Conservation (phyloP, 2,329 filamentous ascomycete species). For the Aspergillus ibericus region DNA sequence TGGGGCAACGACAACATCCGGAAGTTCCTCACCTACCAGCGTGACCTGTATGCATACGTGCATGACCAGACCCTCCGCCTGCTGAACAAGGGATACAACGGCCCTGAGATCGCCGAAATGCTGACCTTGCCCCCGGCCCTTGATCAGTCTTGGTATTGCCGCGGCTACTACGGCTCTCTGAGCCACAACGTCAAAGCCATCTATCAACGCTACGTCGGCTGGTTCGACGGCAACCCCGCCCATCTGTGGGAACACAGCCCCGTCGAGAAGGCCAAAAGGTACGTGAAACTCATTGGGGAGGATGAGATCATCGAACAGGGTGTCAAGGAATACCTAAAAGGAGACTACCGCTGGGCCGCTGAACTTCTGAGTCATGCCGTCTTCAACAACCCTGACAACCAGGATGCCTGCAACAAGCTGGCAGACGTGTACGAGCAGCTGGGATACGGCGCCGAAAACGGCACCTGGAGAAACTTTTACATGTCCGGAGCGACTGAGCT, state of each 20-base stretch:
- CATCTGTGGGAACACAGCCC: conserved; percentile 40
- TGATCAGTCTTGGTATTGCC: conserved; percentile 27
- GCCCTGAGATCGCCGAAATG: conserved; percentile 40
- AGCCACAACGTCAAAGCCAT: conserved; percentile 44
- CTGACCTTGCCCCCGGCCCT: conserved; percentile 34
- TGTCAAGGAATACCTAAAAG: conserved; percentile 6
- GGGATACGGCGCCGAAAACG: conserved; percentile 42
- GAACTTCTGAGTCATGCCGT: conserved; percentile 41
- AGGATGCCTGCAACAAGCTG: conserved; percentile 23
- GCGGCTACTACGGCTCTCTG: conserved; percentile 40
- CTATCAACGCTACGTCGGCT: conserved; percentile 35
- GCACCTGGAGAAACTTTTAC: conserved; percentile 45
- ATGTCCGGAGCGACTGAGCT: conserved; percentile 34
- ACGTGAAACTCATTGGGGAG: conserved; percentile 25
- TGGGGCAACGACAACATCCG: conserved; percentile 33
- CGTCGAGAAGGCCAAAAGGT: conserved; percentile 29
- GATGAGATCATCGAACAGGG: conserved; percentile 18
- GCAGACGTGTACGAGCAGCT: conserved; percentile 36
- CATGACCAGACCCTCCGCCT: conserved; percentile 44
- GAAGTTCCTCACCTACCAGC: conserved; percentile 33
- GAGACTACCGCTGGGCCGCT: conserved; percentile 42
- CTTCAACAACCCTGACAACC: conserved; percentile 24
- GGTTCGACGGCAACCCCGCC: conserved; percentile 36
- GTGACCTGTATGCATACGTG: conserved; percentile 43
- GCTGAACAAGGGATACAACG: conserved; percentile 39